Conservation (phyloP, 441 rosid species). For the Syzygium malaccense region DNA sequence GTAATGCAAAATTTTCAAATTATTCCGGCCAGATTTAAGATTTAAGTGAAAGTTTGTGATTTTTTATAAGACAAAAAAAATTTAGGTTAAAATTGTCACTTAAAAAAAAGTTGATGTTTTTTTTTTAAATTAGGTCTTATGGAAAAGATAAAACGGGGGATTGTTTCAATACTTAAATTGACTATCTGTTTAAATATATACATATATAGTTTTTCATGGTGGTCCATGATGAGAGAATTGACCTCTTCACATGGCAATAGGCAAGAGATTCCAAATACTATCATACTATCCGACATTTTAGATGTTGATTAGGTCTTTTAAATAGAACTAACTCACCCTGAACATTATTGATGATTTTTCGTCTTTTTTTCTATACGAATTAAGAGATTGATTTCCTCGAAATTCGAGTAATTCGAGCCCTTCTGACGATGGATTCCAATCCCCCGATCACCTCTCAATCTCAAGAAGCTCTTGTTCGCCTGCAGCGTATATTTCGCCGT, state of each 20-base stretch:
- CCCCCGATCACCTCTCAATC: background rate
- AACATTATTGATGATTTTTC: background rate
- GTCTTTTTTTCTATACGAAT: background rate
- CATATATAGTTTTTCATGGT: background rate
- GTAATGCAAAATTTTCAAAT: too few relatives aligned
- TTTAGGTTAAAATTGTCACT: too few relatives aligned
- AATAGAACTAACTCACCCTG: too few relatives aligned
- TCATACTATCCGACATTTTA: background rate
- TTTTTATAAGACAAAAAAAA: too few relatives aligned
- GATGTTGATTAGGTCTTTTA: background rate
- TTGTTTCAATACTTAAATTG: background rate
- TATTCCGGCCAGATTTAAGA: too few relatives aligned
- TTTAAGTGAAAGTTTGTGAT: too few relatives aligned
- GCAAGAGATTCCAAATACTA: background rate
- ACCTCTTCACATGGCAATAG: background rate
- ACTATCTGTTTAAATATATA: background rate
- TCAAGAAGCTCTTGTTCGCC: background rate
- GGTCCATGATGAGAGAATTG: background rate
- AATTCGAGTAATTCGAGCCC: background rate
- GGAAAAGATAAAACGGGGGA: background rate
- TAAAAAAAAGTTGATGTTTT: too few relatives aligned
- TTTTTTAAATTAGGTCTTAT: too few relatives aligned
- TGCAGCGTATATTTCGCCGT: accelerated
- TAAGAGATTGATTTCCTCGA: background rate
- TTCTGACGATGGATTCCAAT: background rate